A percentile compares a stretch with the other conserved stretches of the same genome.
Evolutionary conservation across 176 grass and related monocot species (phyloP).

Genomic region (Poa annua): DNA sequence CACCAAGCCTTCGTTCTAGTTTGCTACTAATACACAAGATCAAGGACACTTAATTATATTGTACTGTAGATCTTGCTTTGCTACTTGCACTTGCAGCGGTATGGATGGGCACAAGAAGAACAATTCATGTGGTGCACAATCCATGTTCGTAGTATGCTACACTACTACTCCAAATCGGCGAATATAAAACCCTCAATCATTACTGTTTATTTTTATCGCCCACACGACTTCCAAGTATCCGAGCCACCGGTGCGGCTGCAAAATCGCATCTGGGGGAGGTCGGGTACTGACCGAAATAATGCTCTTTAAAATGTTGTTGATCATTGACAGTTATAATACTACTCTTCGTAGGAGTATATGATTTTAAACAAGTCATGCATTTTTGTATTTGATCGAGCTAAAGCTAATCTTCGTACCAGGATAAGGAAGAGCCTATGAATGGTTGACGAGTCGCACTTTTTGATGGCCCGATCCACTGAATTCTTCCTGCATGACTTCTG

Average conservation of each 20-base stretch:
- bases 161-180: too few relatives aligned
- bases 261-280: neutral
- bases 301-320: neutral
- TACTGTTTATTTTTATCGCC: too few relatives aligned
- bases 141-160: too few relatives aligned
- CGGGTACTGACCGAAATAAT: conserved; percentile 26
- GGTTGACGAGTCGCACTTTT: neutral
- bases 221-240: neutral
- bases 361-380: neutral
- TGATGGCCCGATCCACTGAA: neutral
- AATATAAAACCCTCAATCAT: too few relatives aligned
- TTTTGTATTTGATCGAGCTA: neutral
- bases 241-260: neutral
- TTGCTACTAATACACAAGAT: too few relatives aligned
- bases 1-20: too few relatives aligned
- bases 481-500: neutral
- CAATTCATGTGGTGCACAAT: too few relatives aligned
- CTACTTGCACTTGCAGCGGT: too few relatives aligned
- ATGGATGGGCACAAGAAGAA: too few relatives aligned
- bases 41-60: too few relatives aligned
- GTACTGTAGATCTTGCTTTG: too few relatives aligned
- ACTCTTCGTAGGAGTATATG: too few relatives aligned
- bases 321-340: conserved; percentile 29
- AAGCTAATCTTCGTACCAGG: neutral
- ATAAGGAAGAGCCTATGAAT: neutral